These are phyloP conservation scores for Mycena amicta DNA, from an alignment of 768 basidiomycete species.

Conservation along the genomic window DNA sequence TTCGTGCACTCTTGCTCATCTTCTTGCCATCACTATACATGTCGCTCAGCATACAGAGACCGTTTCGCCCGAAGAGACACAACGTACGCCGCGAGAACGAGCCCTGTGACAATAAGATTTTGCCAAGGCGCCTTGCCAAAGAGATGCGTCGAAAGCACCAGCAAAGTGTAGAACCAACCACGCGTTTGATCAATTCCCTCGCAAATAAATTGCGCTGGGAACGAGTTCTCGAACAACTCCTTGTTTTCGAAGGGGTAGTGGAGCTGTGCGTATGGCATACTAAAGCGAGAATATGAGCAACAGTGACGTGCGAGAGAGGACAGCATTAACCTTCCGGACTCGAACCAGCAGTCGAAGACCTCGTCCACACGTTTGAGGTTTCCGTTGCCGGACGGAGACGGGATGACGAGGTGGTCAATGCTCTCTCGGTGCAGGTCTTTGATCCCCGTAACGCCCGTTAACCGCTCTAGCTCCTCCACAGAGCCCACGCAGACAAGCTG, in stretches of 20 bases:
- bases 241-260: constrained; percentile 99
- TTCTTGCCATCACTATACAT: constrained; percentile 96
- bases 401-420: constrained; percentile 96
- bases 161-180: constrained; percentile 99
- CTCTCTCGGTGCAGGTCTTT: constrained; percentile 91
- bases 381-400: constrained; percentile 87
- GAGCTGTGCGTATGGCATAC: constrained; percentile 97
- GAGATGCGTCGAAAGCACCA: constrained; percentile 94
- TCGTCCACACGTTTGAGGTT: constrained; percentile 88
- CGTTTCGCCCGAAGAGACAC: too few relatives aligned
- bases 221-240: constrained; percentile 78
- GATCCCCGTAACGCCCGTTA: constrained; percentile 84
- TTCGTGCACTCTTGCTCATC: constrained; percentile 97
- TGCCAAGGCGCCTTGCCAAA: constrained; percentile 96
- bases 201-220: constrained; percentile 96
- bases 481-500: constrained; percentile 88
- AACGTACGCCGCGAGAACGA: constrained; percentile 90
- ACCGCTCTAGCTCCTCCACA: constrained; percentile 79
- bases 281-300: constrained; percentile 32
- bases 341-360: constrained; percentile 99
- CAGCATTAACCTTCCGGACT: constrained; percentile 85
- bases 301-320: background rate
- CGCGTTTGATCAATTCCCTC: constrained; percentile 99
- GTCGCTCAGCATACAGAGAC: too few relatives aligned
- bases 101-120: constrained; percentile 94